Evolutionary conservation across 768 basidiomycete species (phyloP), one percentile per base, ranked within the genome.

Genomic region (Tricholoma hemisulphureum): DNA sequence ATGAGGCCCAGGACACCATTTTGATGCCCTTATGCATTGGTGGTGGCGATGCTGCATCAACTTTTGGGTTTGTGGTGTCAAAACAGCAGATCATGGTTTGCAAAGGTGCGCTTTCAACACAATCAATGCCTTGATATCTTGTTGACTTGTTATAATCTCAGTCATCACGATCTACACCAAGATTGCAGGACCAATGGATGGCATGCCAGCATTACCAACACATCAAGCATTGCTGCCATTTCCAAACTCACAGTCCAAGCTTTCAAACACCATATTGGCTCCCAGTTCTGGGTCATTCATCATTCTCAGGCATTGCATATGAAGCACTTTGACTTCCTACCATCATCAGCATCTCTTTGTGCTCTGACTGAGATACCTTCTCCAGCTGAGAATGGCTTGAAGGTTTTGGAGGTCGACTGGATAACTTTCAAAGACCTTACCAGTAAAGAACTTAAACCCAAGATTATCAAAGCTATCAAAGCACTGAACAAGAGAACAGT

Each of bases 241-340:
- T 63, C 62, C 6, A 60, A 63, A 26, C 34, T 63, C 37, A 28
- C 50, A 5, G 54, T 65, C 20, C 65, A 67, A 39, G 16, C 65
- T n/a, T 65, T 59, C 51, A 28, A 65, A 31, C 54, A 60, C 10
- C 14, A 35, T 10, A 29, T 61, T 24, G 58, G 50, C 20, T 5
- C 43, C n/a, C 54, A 60, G 29, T 65, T 65, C 28, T 18, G 51
- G 8, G 50, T 53, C 14, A 66, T 58, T 14, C 53, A 53, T 2
- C 21, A 50, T 11, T 51, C 58, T 51, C 58, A 60, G 28, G 60
- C 58, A 8, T 52, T 28, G 8, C 34, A 52, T 52, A 14, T 21
- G 58, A 37, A n/a, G n/a, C n/a, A n/a, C n/a, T n/a, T n/a, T n/a
- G n/a, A n/a, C n/a, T n/a, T n/a, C 60, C 58, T 51, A 32, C 35